phyloP scores from a whole-genome alignment of 306 rosid species.

The Glycine tomentella region DNA sequence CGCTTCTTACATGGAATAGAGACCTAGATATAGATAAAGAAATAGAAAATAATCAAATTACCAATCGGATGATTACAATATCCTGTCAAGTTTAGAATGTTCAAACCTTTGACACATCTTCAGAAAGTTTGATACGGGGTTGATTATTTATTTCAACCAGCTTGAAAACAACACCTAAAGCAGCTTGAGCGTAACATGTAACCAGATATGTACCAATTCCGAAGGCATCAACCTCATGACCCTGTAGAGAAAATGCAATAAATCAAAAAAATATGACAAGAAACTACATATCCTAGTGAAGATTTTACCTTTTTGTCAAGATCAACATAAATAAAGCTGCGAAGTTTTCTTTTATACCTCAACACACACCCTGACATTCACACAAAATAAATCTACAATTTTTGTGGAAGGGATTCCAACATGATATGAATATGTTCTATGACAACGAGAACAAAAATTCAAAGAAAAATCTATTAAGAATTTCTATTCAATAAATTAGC shows the following conservation, averaged over 20 bases:
- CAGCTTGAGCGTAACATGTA: slow-evolving; percentile 98
- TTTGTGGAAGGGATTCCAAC: slow-evolving; percentile 11
- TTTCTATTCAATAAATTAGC: too few species aligned
- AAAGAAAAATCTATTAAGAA: too few species aligned
- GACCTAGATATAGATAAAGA: slow-evolving; percentile 65
- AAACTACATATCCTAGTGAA: neutral
- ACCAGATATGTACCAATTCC: slow-evolving; percentile 98
- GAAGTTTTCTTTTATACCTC: slow-evolving; percentile 18
- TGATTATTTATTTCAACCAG: slow-evolving; percentile 95
- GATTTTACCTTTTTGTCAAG: slow-evolving; percentile 23
- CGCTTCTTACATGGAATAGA: slow-evolving; percentile 97
- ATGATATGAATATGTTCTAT: slow-evolving; percentile 17
- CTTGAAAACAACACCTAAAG: slow-evolving; percentile 97
- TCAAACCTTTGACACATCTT: slow-evolving; percentile 96
- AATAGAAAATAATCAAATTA: slow-evolving; percentile 5
- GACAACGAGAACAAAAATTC: neutral
- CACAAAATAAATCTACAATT: slow-evolving; percentile 3
- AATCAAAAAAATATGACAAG: slow-evolving; percentile 15
- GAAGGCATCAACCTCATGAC: slow-evolving; percentile 96
- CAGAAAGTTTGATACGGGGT: slow-evolving; percentile 98
- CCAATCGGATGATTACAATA: slow-evolving; percentile 8
- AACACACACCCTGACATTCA: neutral
- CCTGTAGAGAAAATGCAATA: slow-evolving; percentile 58
- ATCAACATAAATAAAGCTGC: slow-evolving; percentile 18
- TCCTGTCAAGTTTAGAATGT: slow-evolving; percentile 41